A percentile compares a stretch with the other conserved stretches of the same genome.
Evolutionary conservation across 805 yeast species (phyloP).

Genomic region (Sugiyamaella boreocaroliniensis): DNA sequence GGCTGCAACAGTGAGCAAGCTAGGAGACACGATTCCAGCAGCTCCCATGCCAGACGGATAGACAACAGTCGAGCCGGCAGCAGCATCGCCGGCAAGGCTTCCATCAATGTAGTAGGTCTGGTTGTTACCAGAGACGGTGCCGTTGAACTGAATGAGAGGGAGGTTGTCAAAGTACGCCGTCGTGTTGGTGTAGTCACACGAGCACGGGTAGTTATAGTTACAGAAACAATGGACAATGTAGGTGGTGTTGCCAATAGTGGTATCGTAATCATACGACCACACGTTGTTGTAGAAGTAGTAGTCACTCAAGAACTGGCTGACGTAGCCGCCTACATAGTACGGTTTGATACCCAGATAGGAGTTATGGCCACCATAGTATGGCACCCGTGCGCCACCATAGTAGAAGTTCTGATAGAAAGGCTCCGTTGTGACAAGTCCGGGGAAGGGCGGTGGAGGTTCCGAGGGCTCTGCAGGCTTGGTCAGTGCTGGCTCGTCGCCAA

Average conservation of each 20-base stretch:
- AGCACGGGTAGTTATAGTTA: constrained; percentile 16
- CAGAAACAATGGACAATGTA: constrained; percentile 19
- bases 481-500: not conserved
- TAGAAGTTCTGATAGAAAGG: constrained; percentile 10
- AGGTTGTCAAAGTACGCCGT: constrained; percentile 13
- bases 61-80: not conserved
- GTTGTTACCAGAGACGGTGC: constrained; percentile 11
- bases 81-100: not conserved
- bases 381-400: constrained; percentile 12
- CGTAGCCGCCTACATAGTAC: constrained; percentile 7
- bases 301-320: constrained; percentile 1
- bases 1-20: not conserved
- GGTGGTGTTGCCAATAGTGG: constrained; percentile 18
- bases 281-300: constrained; percentile 10
- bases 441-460: not conserved
- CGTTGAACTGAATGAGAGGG: constrained; percentile 9
- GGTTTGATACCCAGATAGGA: not conserved
- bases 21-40: not conserved
- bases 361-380: constrained; percentile 8
- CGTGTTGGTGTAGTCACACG: constrained; percentile 15
- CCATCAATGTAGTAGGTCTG: constrained; percentile 16
- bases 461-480: not conserved
- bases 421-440: not conserved
- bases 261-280: constrained; percentile 17
- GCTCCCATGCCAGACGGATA: not conserved